Base-by-base conservation (phyloP, 2,329 filamentous ascomycete genomes). In the Metarhizium anisopliae region DNA sequence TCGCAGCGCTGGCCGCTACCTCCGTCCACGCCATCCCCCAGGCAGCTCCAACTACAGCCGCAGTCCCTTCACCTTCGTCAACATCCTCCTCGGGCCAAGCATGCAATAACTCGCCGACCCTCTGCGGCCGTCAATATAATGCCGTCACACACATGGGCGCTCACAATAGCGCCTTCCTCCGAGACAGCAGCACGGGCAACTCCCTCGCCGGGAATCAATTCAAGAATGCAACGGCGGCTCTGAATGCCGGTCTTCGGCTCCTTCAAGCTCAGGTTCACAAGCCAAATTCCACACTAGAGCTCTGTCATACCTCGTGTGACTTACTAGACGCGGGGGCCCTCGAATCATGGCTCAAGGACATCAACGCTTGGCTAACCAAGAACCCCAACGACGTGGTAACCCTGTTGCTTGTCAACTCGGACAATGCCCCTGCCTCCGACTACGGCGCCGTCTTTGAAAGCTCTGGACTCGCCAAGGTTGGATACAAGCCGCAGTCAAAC, bases 61-160 rank as follows among this genome's bases (percentile, higher is more conserved):
- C 50, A 20, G 4, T 47, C 25, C 25, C 56, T 18, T 57, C 61
- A 14, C 38, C 60, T 30, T 58, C 65, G 16, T 59, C 59, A 7
- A 56, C 60, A 7, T 56, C 58, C 30, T 57, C 59, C 10, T 56
- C 59, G 32, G 57, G 59, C 52, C 64, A 64, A 16, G 82, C 84
- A 36, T 94, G 90, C 80, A 94, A 94, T 74, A 93, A 93, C 76
- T 90, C 87, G 1, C 87, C 88, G 0, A 73, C 77, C 47, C 80
- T 94, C 45, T 94, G 90, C 75, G 75, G 73, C 59, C 82, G 82
- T 60, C 73, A 81, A 18, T 94, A 94, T 74, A 85, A 83, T 72
- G 83, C 87, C 61, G 81, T 94, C 62, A 92, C 89, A 3, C 81
- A 92, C 68, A 81, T 93, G 65, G 88, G 88, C 25, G 87, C 86